These are phyloP conservation scores for Coprinopsis cinerea DNA, from an alignment of 768 basidiomycete species.

Conservation along the genomic window DNA sequence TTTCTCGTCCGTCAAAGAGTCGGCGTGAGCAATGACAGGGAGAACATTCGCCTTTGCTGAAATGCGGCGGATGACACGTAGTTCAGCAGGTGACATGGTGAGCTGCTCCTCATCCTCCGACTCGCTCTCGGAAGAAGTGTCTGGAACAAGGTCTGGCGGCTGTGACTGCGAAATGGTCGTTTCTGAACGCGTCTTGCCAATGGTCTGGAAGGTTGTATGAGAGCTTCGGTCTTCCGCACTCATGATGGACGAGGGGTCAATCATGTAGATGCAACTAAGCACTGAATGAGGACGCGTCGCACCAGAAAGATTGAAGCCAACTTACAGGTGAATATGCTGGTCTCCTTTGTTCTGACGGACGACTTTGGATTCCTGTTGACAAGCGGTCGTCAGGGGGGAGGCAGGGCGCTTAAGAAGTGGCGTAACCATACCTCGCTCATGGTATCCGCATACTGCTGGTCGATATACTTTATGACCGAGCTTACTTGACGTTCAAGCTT, in stretches of 20 bases:
- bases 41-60: conserved; percentile 72
- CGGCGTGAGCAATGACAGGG: conserved; percentile 74
- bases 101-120: conserved; percentile 45
- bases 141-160: conserved; percentile 50
- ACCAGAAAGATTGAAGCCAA: conserved; percentile 10
- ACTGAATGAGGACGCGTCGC: conserved; percentile 9
- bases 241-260: conserved; percentile 71
- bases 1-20: conserved; percentile 79
- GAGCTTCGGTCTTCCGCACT: conserved; percentile 46
- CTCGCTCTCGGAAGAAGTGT: conserved; percentile 45
- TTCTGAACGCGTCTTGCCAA: conserved; percentile 66
- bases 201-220: conserved; percentile 39
- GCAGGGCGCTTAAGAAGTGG: background rate
- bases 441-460: conserved; percentile 77
- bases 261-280: conserved; percentile 74
- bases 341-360: conserved; percentile 82
- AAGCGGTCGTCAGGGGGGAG: background rate
- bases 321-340: conserved; percentile 85
- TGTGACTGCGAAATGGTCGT: conserved; percentile 51
- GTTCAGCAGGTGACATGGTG: conserved; percentile 71
- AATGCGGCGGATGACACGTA: conserved; percentile 73
- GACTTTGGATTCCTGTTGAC: conserved; percentile 78
- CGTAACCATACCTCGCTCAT: conserved; percentile 65
- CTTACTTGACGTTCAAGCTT: conserved; percentile 77
- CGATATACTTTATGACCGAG: conserved; percentile 68